These are phyloP conservation scores for Fusarium dlaminii DNA, from an alignment of 2,329 filamentous ascomycete species.

Conservation along the genomic window DNA sequence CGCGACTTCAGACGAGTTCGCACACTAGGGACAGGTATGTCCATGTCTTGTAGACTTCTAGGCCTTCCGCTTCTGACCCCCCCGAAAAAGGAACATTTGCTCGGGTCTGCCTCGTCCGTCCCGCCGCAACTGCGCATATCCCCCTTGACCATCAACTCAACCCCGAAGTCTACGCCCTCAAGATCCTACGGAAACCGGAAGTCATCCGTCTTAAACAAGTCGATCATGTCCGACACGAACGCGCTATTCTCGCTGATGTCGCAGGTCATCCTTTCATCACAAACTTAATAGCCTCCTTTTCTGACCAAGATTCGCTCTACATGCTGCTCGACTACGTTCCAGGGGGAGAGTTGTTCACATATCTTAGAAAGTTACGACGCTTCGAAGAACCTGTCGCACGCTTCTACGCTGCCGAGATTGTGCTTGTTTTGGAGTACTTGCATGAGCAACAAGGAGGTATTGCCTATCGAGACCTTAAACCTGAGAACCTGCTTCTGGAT, in stretches of 20 bases:
- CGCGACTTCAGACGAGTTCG: constrained; percentile 77
- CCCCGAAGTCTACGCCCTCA: constrained; percentile 76
- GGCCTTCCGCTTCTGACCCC: constrained; percentile 1
- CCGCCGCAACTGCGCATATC: constrained; percentile 62
- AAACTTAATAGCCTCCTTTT: constrained; percentile 79
- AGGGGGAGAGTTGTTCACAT: constrained; percentile 86
- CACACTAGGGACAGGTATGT: constrained; percentile 78
- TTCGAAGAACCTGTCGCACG: constrained; percentile 82
- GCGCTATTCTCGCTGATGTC: constrained; percentile 79
- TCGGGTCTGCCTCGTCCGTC: constrained; percentile 79
- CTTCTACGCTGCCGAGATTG: constrained; percentile 87
- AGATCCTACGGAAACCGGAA: constrained; percentile 78
- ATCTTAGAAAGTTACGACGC: constrained; percentile 78
- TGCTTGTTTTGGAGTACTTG: constrained; percentile 81
- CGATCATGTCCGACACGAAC: constrained; percentile 86
- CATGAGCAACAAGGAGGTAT: constrained; percentile 81
- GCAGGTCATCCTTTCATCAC: constrained; percentile 87
- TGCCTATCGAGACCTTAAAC: constrained; percentile 84
- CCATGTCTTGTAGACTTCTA: neutral
- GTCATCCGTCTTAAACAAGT: constrained; percentile 87
- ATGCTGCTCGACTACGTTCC: constrained; percentile 87
- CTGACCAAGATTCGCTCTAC: constrained; percentile 81
- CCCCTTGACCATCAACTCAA: constrained; percentile 48
- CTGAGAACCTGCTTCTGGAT: constrained; percentile 83
- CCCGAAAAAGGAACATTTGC: constrained; percentile 74